A percentile compares a stretch with the other conserved stretches of the same genome.
Conservation (phyloP, 441 rosid species). For the Gossypium davidsonii region DNA sequence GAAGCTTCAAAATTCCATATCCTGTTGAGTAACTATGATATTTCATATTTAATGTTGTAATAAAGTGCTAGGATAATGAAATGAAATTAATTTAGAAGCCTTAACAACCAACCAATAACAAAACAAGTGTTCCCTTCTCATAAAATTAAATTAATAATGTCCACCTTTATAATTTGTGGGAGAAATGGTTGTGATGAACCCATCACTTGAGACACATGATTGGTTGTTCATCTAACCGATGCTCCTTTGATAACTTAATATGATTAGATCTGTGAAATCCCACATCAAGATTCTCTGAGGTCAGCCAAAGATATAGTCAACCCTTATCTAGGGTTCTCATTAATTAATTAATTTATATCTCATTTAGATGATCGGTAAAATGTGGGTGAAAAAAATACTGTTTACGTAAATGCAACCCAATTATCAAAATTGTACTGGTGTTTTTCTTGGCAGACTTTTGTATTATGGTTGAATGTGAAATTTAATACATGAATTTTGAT, state of each 20-base stretch:
- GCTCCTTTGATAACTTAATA: background rate
- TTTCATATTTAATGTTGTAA: background rate
- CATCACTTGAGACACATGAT: background rate
- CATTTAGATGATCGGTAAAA: background rate
- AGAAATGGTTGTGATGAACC: background rate
- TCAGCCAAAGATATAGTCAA: constrained; percentile 14
- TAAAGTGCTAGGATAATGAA: background rate
- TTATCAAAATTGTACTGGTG: too few relatives aligned
- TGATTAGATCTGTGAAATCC: constrained; percentile 5
- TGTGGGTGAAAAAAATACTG: background rate
- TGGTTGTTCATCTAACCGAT: background rate
- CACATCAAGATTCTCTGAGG: background rate
- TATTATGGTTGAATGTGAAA: background rate
- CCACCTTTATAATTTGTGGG: background rate
- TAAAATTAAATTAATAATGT: too few relatives aligned
- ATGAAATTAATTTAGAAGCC: background rate
- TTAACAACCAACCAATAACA: background rate
- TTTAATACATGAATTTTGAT: background rate
- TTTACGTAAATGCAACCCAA: background rate
- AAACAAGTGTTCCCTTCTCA: background rate
- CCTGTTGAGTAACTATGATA: background rate
- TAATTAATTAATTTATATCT: background rate
- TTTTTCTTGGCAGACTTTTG: background rate
- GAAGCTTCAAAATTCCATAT: too few relatives aligned
- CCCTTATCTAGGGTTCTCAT: constrained; percentile 9